Conservation (phyloP, 2,329 filamentous ascomycete genomes). For the Claviceps quebecensis region DNA sequence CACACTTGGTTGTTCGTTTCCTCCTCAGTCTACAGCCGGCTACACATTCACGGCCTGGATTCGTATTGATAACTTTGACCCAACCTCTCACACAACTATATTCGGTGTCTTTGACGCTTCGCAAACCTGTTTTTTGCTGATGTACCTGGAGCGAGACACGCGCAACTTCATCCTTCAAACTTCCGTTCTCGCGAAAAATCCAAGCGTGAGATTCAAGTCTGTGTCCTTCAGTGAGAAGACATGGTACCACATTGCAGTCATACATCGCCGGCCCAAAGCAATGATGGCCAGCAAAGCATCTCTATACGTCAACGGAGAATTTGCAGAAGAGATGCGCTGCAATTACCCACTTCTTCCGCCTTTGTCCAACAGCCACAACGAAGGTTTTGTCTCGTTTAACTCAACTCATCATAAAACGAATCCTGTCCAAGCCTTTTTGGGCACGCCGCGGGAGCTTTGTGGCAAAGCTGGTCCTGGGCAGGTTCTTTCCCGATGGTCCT, state of each 20-base stretch:
- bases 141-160: constrained; percentile 88
- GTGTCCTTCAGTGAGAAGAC: constrained; percentile 57
- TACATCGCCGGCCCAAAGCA: constrained; percentile 67
- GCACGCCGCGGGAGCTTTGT: constrained; percentile 80
- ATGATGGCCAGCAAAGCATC: constrained; percentile 68
- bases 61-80: constrained; percentile 74
- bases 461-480: constrained; percentile 58
- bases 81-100: constrained; percentile 75
- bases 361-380: constrained; percentile 44
- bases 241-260: constrained; percentile 91
- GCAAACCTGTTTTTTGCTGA: constrained; percentile 85
- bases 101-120: constrained; percentile 89
- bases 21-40: constrained; percentile 62
- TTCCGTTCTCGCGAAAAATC: constrained; percentile 70
- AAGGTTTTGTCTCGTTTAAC: constrained; percentile 57
- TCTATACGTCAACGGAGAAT: constrained; percentile 85
- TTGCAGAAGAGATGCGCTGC: constrained; percentile 81
- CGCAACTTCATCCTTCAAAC: constrained; percentile 93
- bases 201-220: constrained; percentile 87
- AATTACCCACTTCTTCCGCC: constrained; percentile 72
- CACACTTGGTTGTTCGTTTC: constrained; percentile 73
- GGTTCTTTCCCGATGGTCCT: constrained; percentile 69
- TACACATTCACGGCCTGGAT: constrained; percentile 90
- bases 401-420: constrained; percentile 42
- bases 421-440: constrained; percentile 81